Percentiles rank a stretch among this genome's conserved stretches.
Evolutionary conservation across 352 stramenopile genomes (phyloP).

Genomic region (Paralagenidium karlingii): DNA sequence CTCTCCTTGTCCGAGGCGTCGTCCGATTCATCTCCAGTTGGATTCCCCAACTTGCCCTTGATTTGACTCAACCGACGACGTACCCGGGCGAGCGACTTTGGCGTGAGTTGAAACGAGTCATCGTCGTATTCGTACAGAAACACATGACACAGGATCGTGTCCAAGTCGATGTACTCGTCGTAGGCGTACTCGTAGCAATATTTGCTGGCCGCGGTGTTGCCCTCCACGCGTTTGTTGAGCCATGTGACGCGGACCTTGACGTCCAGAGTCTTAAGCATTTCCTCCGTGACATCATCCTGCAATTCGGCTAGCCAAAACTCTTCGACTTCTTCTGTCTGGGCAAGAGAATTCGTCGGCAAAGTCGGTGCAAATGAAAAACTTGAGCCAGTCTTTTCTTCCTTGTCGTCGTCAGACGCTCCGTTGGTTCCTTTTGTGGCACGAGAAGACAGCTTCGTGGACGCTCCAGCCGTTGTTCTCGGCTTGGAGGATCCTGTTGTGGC

Average conservation of each 20-base stretch:
- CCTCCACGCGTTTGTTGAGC: slow-evolving; percentile 23
- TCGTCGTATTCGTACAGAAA: slow-evolving; percentile 30
- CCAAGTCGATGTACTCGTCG: slow-evolving; percentile 46
- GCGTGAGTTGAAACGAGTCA: slow-evolving; percentile 31
- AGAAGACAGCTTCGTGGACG: no score
- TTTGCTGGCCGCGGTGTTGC: slow-evolving; percentile 3
- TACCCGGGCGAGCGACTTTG: slow-evolving; percentile 43
- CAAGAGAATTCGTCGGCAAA: no score
- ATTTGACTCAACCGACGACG: no score
- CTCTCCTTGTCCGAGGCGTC: no score
- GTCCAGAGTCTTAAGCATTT: slow-evolving; percentile 45
- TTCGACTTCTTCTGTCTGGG: slow-evolving; percentile 6
- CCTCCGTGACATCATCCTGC: slow-evolving; percentile 60
- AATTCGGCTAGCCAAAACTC: slow-evolving; percentile 62
- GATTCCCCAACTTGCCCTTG: no score
- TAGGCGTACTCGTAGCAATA: slow-evolving; percentile 49
- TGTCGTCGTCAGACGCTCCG: no score
- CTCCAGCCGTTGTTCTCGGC: no score
- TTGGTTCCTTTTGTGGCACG: no score
- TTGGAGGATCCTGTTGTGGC: no score
- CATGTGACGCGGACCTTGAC: slow-evolving; percentile 40
- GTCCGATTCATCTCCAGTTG: no score
- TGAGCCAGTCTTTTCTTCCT: no score
- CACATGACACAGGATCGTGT: slow-evolving; percentile 62
- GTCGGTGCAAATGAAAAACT: no score